A percentile compares a stretch with the other conserved stretches of the same genome.
Evolutionary conservation across 768 basidiomycete genomes (phyloP).

Genomic region (Termitomyces bulborhizus): DNA sequence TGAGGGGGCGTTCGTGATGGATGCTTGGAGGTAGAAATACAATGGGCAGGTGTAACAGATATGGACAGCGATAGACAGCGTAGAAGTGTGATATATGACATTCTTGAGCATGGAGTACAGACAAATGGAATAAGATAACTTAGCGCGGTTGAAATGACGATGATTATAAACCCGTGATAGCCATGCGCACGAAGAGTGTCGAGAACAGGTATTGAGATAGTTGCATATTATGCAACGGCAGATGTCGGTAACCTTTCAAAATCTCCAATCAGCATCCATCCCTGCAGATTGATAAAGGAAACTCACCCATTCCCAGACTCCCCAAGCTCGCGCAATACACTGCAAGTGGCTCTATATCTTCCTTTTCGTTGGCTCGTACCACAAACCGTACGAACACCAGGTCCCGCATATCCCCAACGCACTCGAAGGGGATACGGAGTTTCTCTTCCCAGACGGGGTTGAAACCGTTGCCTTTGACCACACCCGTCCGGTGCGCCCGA

Average conservation of each 20-base stretch:
- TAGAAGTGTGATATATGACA: background rate
- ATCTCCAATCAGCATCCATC: slow-evolving; percentile 1
- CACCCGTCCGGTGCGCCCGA: slow-evolving; percentile 52
- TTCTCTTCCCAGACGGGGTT: slow-evolving; percentile 86
- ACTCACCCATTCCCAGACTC: slow-evolving; percentile 64
- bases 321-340: slow-evolving; percentile 74
- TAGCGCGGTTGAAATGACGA: background rate
- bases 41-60: background rate
- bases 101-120: background rate
- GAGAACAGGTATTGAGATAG: slow-evolving; percentile 90
- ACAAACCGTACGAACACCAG: slow-evolving; percentile 82
- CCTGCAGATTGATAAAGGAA: background rate
- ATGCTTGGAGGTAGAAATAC: background rate
- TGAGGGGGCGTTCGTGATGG: background rate
- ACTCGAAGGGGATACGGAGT: slow-evolving; percentile 67
- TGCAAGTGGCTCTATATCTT: slow-evolving; percentile 62
- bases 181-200: slow-evolving; percentile 78
- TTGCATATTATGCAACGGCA: slow-evolving; percentile 89
- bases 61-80: background rate
- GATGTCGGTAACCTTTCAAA: slow-evolving; percentile 79
- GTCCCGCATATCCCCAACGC: slow-evolving; percentile 73
- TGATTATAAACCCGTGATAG: slow-evolving; percentile 27
- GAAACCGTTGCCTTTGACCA: slow-evolving; percentile 86
- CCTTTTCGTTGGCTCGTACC: slow-evolving; percentile 60
- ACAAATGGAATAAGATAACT: background rate